Base-by-base conservation (phyloP, 345 rosid genomes). In the Pseudoturritis turrita region DNA sequence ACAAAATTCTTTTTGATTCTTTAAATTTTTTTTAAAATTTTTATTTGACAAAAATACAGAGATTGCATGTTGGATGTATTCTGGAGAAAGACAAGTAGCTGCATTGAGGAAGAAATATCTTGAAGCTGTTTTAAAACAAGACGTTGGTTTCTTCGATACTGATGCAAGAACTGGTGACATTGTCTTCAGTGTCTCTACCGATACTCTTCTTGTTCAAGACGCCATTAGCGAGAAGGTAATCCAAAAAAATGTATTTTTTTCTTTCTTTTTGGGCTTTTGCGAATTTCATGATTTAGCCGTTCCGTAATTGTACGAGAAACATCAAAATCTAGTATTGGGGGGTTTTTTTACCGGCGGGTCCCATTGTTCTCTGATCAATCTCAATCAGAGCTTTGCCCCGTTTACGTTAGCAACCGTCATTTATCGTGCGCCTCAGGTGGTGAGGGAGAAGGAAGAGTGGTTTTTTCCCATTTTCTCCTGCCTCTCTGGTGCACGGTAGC, bases 111-210 rank as follows among this genome's bases (percentile, higher is more conserved):
- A 89, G 87, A 91, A 91, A 79, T 95, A 95, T 77, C 78, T 95
- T 51, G 97, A 95, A 77, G 93, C 99, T 26, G 99, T 91, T 49
- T 71, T 95, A 78, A 91, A 87, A 72, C 99, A 95, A 83, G 99
- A 95, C 71, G 99, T 95, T 65, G 99, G 98, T 0, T 95, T 91
- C 83, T 95, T 89, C 73, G 99, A 95, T 70, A 95, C 99, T 4
- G 99, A 95, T 83, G 99, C 99, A 19, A 85, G 97, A 84, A 95
- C 99, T 54, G 98, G 97, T 11, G 99, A 95, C 61, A 86, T 95
- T 68, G 99, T 95, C 82, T 95, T 95, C 74, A 88, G 97, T 81
- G 96, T 95, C 75, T 95, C 99, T 19, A 95, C 99, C 9, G 99
- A 95, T 78, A 95, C 99, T 59, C 90, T 95, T 69, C 97, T 95